Conservation (phyloP, 257 asterid species). For the Lantana camara region DNA sequence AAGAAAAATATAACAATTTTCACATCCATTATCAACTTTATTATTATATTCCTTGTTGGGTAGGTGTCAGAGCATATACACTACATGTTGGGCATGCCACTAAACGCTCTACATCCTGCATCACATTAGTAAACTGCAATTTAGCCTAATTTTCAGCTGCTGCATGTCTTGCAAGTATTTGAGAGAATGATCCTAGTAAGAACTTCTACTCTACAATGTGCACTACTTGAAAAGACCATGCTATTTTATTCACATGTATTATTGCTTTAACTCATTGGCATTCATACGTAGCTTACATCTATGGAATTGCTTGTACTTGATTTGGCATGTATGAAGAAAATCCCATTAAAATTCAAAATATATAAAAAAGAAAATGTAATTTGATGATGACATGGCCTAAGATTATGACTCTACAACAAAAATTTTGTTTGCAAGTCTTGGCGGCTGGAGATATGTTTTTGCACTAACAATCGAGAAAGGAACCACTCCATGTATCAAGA, state of each 20-base stretch:
- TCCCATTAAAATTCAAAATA: not conserved
- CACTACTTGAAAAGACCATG: not conserved
- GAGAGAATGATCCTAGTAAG: not conserved
- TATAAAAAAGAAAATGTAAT: not conserved
- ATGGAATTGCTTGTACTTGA: not conserved
- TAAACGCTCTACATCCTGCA: no score
- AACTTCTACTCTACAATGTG: not conserved
- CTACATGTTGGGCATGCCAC: no score
- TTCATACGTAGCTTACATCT: not conserved
- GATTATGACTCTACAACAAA: constrained; percentile 1
- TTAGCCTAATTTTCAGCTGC: not conserved
- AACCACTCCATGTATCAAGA: not conserved
- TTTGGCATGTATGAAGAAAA: not conserved
- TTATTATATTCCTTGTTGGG: not conserved
- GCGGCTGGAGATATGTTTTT: not conserved
- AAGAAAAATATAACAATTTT: not conserved
- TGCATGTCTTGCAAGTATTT: not conserved
- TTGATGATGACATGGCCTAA: not conserved
- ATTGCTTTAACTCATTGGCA: not conserved
- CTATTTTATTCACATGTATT: not conserved
- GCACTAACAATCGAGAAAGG: constrained; percentile 8
- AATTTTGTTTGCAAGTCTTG: not conserved
- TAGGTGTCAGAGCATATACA: no score
- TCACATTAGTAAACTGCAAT: no score
- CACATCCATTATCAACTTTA: not conserved